Conservation (phyloP, 208 protist genomes). For the Crithidia thermophila region DNA sequence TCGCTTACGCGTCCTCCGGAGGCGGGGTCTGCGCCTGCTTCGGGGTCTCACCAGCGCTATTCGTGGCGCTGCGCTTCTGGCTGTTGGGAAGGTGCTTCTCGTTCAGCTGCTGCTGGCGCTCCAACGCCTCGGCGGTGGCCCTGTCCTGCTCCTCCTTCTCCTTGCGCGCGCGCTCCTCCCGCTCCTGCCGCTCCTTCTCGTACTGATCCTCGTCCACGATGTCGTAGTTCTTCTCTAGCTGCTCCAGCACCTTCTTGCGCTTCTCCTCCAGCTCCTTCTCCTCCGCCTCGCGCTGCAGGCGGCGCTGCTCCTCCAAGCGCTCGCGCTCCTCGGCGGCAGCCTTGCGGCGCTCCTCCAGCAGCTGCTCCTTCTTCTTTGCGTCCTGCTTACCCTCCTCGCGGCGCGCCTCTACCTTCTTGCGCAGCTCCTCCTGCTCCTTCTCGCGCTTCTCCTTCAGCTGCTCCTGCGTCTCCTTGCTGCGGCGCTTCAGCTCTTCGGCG, state of each 20-base stretch:
- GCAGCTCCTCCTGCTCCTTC: constrained; percentile 26
- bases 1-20: neutral
- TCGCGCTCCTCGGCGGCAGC: constrained; percentile 41
- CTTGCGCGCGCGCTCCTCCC: constrained; percentile 33
- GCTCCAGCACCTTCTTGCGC: constrained; percentile 41
- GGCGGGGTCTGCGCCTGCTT: neutral
- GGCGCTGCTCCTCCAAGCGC: constrained; percentile 40
- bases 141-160: constrained; percentile 44
- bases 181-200: constrained; percentile 39
- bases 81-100: constrained; percentile 12
- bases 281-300: constrained; percentile 50
- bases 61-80: neutral
- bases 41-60: neutral
- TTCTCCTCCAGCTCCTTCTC: constrained; percentile 55
- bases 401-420: constrained; percentile 17
- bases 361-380: constrained; percentile 34
- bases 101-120: constrained; percentile 16
- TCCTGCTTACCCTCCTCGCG: constrained; percentile 24
- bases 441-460: constrained; percentile 22
- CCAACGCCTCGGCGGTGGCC: constrained; percentile 24
- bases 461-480: constrained; percentile 2
- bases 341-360: constrained; percentile 38
- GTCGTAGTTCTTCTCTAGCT: constrained; percentile 65
- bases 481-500: constrained; percentile 7
- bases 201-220: constrained; percentile 56